Evolutionary conservation across 2,329 filamentous ascomycete genomes (phyloP).

Genomic region (Neurospora sp.): DNA sequence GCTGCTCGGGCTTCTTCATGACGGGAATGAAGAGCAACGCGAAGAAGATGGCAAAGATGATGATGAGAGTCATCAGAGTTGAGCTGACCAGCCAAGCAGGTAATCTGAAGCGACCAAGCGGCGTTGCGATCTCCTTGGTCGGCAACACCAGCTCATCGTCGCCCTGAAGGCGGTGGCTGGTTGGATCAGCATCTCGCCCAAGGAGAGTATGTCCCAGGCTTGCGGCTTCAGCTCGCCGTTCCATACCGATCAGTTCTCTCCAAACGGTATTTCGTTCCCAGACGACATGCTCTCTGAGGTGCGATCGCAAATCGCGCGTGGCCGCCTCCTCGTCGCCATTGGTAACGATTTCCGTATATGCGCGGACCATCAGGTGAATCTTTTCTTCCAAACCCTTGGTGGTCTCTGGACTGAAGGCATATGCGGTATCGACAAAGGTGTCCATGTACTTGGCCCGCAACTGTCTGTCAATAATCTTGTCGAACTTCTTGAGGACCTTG

Average conservation of each 20-base stretch:
- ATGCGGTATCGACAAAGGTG: slow-evolving; percentile 63
- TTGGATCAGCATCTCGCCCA: slow-evolving; percentile 60
- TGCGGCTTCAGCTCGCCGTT: slow-evolving; percentile 87
- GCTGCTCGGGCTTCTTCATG: slow-evolving; percentile 79
- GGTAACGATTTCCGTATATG: slow-evolving; percentile 75
- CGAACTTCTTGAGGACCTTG: slow-evolving; percentile 96
- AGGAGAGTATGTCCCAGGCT: slow-evolving; percentile 81
- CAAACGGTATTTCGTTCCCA: slow-evolving; percentile 99
- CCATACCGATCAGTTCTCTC: slow-evolving; percentile 97
- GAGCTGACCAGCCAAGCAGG: slow-evolving; percentile 78
- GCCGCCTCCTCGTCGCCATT: slow-evolving; percentile 68
- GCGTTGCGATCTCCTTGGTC: slow-evolving; percentile 65
- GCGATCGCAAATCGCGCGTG: slow-evolving; percentile 76
- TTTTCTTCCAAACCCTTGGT: slow-evolving; percentile 61
- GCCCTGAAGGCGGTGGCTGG: slow-evolving; percentile 67
- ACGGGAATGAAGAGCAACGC: slow-evolving; percentile 68
- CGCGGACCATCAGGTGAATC: slow-evolving; percentile 64
- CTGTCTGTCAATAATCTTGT: slow-evolving; percentile 84
- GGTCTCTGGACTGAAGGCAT: slow-evolving; percentile 70
- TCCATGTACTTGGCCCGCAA: slow-evolving; percentile 71
- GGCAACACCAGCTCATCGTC: slow-evolving; percentile 59
- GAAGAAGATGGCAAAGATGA: slow-evolving; percentile 64
- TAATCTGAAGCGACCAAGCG: slow-evolving; percentile 64
- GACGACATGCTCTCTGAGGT: slow-evolving; percentile 91
- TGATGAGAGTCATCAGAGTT: slow-evolving; percentile 67